Evolutionary conservation across 371 early-diverging fungal species (phyloP), one percentile per base, ranked within the genome.

Genomic region (Rhizopus arrhizus): DNA sequence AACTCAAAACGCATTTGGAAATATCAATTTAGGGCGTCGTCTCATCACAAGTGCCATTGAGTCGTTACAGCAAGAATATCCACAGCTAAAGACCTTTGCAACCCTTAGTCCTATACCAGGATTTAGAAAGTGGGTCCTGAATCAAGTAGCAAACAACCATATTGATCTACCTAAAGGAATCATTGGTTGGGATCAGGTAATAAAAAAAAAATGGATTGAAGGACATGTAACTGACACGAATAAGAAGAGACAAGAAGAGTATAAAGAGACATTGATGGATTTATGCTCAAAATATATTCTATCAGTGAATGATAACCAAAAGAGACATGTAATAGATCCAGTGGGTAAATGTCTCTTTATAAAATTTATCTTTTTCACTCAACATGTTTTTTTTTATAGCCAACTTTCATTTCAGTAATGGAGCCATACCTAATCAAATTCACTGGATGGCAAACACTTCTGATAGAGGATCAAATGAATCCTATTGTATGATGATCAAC

Each of bases 401-500:
- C 28, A 92, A 94, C 69, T 95, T 95, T 62, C 95, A 95, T 62
- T 68, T 94, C 47, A 86, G 93, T 31, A 95, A 95, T 67, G 95
- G 95, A 7, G 94, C 95, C 0, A 87, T 89, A 57, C 84, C 91
- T 5, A 86, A 91, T 61, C 85, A 87, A 4, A 58, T 95, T 53
- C 91, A 94, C 69, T 95, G 93, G 92, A 75, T 86, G 51, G 95
- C 86, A 12, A 91, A 94, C 66, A 75, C 78, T 0, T 91, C 89
- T 45, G 79, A 72, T 4, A 88, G 87, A 62, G 93, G 94, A 4
- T 63, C 91, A 56, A 64, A 80, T 12, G 88, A 93, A 66, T 92
- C 93, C 7, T 88, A 86, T 63, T 93, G 93, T 6, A 85, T 94
- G 51, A 95, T 95, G 95, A 83, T 90, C 48, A 94, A 95, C 69